phyloP scores from a whole-genome alignment of 495 filamentous ascomycete genomes.

The Lophium mytilinum region DNA sequence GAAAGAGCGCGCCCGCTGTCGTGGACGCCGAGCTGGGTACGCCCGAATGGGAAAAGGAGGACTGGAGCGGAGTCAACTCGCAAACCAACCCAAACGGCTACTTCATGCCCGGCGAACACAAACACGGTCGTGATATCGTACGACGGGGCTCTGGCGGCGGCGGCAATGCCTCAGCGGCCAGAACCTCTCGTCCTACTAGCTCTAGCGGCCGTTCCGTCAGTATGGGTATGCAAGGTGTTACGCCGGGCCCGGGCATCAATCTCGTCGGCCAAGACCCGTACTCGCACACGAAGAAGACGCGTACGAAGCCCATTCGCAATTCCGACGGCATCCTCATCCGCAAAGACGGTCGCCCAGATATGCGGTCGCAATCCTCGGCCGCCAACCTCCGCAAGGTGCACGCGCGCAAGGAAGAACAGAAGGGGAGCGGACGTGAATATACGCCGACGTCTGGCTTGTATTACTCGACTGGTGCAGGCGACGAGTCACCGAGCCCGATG shows the following conservation, averaged over 20 bases:
- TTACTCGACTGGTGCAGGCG: background rate
- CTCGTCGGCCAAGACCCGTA: slow-evolving; percentile 21
- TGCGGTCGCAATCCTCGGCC: slow-evolving; percentile 33
- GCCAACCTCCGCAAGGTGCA: slow-evolving; percentile 38
- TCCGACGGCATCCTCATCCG: slow-evolving; percentile 37
- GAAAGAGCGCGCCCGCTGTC: slow-evolving; percentile 13
- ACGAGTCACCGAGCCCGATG: slow-evolving; percentile 14
- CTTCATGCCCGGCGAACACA: slow-evolving; percentile 12
- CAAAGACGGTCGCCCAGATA: slow-evolving; percentile 38
- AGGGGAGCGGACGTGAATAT: background rate
- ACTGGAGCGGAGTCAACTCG: slow-evolving; percentile 23
- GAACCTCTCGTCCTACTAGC: slow-evolving; percentile 9
- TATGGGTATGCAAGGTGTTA: slow-evolving; percentile 20
- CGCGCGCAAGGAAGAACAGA: slow-evolving; percentile 32
- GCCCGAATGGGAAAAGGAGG: slow-evolving; percentile 31
- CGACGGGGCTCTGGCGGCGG: slow-evolving; percentile 25
- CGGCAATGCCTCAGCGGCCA: slow-evolving; percentile 7
- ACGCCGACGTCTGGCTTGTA: slow-evolving; percentile 12
- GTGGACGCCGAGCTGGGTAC: slow-evolving; percentile 22
- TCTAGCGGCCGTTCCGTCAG: slow-evolving; percentile 15
- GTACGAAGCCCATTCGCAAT: slow-evolving; percentile 36
- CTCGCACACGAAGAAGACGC: slow-evolving; percentile 33
- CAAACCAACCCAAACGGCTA: slow-evolving; percentile 29
- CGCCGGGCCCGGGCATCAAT: slow-evolving; percentile 5
- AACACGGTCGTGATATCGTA: slow-evolving; percentile 13